Evolutionary conservation across 768 basidiomycete species (phyloP).

Genomic region (Phanerochaete sordida): DNA sequence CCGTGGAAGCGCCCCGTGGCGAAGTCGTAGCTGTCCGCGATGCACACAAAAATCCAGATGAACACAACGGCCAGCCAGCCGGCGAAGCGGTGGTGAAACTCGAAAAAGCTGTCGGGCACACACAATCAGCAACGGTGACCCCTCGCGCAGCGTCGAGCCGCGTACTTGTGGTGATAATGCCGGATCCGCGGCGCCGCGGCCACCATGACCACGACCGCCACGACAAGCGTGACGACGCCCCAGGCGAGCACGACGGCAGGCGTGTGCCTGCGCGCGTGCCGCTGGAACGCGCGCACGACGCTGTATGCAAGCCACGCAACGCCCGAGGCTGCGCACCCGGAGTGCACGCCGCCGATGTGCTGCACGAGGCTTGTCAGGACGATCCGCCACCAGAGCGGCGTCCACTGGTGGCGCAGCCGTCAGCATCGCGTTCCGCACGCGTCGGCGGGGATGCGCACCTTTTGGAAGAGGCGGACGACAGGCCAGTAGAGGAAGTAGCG

Average conservation of each 20-base stretch:
- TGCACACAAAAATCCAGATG: constrained; percentile 58
- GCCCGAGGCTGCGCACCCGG: constrained; percentile 71
- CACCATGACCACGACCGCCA: constrained; percentile 51
- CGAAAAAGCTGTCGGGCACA: constrained; percentile 61
- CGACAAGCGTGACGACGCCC: constrained; percentile 51
- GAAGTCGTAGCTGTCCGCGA: constrained; percentile 38
- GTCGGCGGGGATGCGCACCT: constrained; percentile 46
- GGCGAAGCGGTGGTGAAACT: constrained; percentile 75
- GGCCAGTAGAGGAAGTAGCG: constrained; percentile 62
- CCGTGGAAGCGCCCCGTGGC: not conserved
- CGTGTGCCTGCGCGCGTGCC: constrained; percentile 45
- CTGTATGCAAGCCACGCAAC: constrained; percentile 66
- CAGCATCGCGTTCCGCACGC: not conserved
- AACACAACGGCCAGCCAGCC: constrained; percentile 64
- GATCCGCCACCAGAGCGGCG: constrained; percentile 68
- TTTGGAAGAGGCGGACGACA: constrained; percentile 71
- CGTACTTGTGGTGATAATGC: constrained; percentile 77
- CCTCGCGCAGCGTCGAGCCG: not conserved
- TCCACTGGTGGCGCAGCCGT: constrained; percentile 48
- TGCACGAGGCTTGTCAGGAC: constrained; percentile 69
- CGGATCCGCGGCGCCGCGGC: constrained; percentile 79
- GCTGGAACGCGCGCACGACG: constrained; percentile 52
- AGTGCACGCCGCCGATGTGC: constrained; percentile 83
- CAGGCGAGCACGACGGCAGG: constrained; percentile 48
- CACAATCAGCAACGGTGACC: not conserved